These are phyloP conservation scores for Nectriaceae sp. DNA, from an alignment of 2,329 filamentous ascomycete species.

Conservation along the genomic window DNA sequence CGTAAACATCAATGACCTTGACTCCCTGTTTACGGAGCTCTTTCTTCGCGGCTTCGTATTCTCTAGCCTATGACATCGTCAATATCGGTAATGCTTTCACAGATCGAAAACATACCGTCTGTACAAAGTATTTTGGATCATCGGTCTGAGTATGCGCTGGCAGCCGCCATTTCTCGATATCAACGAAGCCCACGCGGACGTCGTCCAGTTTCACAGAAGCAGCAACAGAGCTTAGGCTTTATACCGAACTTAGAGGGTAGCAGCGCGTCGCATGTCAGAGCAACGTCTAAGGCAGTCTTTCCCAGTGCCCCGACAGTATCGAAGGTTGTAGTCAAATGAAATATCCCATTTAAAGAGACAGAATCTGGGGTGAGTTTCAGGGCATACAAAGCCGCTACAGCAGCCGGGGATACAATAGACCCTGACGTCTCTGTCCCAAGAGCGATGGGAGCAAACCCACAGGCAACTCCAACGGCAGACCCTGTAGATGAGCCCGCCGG, in stretches of 20 bases:
- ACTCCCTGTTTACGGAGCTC: too few species aligned
- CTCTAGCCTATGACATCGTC: too few species aligned
- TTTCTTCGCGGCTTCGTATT: too few species aligned
- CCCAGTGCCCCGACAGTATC: not conserved
- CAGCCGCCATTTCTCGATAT: not conserved
- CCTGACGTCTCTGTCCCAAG: not conserved
- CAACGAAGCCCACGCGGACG: not conserved
- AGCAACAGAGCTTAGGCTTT: too few species aligned
- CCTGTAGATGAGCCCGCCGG: constrained; percentile 10
- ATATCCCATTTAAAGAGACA: not conserved
- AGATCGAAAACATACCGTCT: too few species aligned
- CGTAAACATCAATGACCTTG: too few species aligned
- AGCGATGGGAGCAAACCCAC: constrained; percentile 7
- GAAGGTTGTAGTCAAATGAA: not conserved
- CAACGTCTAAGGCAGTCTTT: not conserved
- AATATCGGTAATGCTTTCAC: too few species aligned
- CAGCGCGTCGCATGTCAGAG: not conserved
- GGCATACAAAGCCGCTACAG: not conserved
- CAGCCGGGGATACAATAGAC: not conserved
- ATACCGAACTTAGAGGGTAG: too few species aligned
- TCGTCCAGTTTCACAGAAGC: not conserved
- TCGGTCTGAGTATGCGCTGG: too few species aligned
- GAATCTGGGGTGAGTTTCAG: not conserved
- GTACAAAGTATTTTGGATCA: too few species aligned
- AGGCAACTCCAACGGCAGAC: constrained; percentile 6